Evolutionary conservation across 2,329 filamentous ascomycete genomes (phyloP).

Genomic region (Rachicladosporium sp.): DNA sequence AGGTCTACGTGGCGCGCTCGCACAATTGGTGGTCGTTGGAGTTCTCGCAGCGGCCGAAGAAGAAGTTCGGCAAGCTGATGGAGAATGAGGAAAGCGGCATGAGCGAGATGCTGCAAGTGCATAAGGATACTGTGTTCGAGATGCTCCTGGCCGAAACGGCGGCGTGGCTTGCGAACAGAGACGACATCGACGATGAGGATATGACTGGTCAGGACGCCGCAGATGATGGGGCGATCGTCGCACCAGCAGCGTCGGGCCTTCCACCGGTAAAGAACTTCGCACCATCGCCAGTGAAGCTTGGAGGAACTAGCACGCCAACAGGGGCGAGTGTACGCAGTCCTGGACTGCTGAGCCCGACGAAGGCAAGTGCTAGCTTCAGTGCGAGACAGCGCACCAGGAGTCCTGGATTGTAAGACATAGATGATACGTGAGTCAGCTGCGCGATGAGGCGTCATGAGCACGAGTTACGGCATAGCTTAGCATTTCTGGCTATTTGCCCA

Average conservation of each 20-base stretch:
- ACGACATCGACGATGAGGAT: conserved; percentile 4
- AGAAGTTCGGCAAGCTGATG: conserved; percentile 44
- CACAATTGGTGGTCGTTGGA: conserved; percentile 65
- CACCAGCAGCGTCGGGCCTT: conserved; percentile 4
- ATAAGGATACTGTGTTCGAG: conserved; percentile 38
- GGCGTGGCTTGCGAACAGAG: conserved; percentile 20
- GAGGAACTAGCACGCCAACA: no score
- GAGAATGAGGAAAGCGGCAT: conserved; percentile 34
- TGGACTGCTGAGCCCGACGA: no score
- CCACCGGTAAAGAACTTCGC: conserved; percentile 13
- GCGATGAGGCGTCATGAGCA: no score
- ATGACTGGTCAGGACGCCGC: background rate
- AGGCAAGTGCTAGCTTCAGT: no score
- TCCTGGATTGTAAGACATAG: no score
- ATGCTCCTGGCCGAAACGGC: conserved; percentile 32
- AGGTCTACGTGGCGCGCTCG: conserved; percentile 61
- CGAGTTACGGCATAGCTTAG: no score
- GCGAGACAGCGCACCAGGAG: no score
- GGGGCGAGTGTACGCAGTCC: no score
- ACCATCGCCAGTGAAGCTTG: conserved; percentile 3
- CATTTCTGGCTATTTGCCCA: conserved; percentile 23
- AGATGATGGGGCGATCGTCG: background rate
- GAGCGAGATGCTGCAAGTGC: conserved; percentile 45
- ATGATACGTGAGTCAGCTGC: no score
- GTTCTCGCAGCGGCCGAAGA: conserved; percentile 41